Conservation (phyloP, 2,329 filamentous ascomycete genomes). For the Neodidymelliopsis sp. region DNA sequence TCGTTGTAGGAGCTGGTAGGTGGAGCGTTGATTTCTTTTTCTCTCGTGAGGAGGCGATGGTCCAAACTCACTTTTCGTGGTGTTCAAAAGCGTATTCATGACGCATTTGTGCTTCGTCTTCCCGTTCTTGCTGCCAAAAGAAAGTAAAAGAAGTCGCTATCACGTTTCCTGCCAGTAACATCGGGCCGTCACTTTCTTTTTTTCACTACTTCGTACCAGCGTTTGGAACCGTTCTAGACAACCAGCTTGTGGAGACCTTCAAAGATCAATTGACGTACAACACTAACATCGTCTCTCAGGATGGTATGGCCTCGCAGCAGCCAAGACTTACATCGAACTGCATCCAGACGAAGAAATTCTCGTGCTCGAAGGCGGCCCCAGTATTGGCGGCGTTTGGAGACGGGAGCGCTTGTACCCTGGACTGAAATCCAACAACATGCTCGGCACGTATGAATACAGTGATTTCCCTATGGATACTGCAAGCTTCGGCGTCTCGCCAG, state of each 20-base stretch:
- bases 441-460: conserved; percentile 51
- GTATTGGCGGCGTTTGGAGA: conserved; percentile 54
- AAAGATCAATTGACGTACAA: not conserved
- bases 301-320: conserved; percentile 39
- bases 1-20: conserved; percentile 38
- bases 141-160: not conserved
- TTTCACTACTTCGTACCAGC: not conserved
- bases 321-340: conserved; percentile 49
- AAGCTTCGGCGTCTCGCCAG: conserved; percentile 51
- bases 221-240: not conserved
- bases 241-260: too few relatives aligned
- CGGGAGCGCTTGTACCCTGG: conserved; percentile 52
- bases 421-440: conserved; percentile 54
- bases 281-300: conserved; percentile 30
- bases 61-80: too few relatives aligned
- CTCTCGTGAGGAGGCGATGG: not conserved
- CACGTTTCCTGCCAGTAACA: not conserved
- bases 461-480: conserved; percentile 47
- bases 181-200: conserved; percentile 5
- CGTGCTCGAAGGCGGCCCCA: conserved; percentile 51
- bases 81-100: too few relatives aligned
- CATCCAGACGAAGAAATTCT: conserved; percentile 50
- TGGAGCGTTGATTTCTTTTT: not conserved
- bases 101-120: too few relatives aligned
- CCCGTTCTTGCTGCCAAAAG: not conserved